These are phyloP conservation scores for Aspergillus tanneri DNA, from an alignment of 2,329 filamentous ascomycete genomes.

Conservation along the genomic window DNA sequence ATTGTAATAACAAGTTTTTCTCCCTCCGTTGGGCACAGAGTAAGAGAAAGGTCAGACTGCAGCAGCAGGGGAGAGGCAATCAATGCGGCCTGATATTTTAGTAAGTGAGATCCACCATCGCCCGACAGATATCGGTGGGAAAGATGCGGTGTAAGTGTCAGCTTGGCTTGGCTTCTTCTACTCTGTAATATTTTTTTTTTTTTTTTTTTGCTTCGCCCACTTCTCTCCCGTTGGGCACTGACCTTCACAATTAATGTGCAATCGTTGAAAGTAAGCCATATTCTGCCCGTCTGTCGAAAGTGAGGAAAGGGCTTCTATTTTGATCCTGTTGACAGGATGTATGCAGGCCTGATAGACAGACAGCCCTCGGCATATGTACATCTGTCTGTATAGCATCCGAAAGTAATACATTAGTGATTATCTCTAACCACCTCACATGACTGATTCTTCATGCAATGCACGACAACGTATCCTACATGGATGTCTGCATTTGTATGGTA, in stretches of 20 bases:
- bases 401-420: not conserved
- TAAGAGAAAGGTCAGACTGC: too few relatives aligned
- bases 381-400: not conserved
- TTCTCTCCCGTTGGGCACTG: not conserved
- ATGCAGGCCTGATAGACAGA: not conserved
- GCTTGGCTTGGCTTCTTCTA: not conserved
- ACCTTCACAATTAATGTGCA: not conserved
- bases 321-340: constrained; percentile 3
- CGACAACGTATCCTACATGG: constrained; percentile 27
- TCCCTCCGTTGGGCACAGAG: too few relatives aligned
- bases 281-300: not conserved
- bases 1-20: too few relatives aligned
- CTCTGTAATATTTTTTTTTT: not conserved
- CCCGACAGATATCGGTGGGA: not conserved
- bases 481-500: not conserved
- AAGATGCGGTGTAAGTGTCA: constrained; percentile 25
- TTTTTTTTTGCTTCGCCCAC: not conserved
- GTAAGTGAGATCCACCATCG: too few relatives aligned
- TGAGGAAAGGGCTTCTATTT: not conserved
- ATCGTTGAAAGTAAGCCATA: constrained; percentile 7
- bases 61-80: too few relatives aligned
- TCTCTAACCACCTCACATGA: constrained; percentile 31
- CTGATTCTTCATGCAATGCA: constrained; percentile 37
- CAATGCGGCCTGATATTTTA: too few relatives aligned
- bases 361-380: not conserved